A percentile compares a stretch with the other conserved stretches of the same genome.
Evolutionary conservation across 2,329 filamentous ascomycete genomes (phyloP).

Genomic region (Lachnellula cervina): DNA sequence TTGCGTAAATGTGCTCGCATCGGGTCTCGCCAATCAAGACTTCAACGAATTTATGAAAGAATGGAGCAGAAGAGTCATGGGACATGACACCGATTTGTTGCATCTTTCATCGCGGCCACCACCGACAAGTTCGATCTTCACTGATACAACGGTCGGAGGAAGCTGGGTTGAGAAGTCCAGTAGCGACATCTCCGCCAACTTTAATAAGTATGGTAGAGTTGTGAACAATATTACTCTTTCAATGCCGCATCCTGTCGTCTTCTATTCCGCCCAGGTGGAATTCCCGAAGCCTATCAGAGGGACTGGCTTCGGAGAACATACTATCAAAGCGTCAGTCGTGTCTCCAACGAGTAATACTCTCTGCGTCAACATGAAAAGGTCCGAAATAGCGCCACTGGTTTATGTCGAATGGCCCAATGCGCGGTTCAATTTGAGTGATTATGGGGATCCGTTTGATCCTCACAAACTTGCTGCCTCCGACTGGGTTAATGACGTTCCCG

Average conservation of each 20-base stretch:
- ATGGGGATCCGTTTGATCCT: too few species aligned
- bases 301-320: constrained; percentile 8
- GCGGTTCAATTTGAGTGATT: not conserved
- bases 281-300: constrained; percentile 1
- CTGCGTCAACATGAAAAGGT: constrained; percentile 8
- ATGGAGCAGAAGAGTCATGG: not conserved
- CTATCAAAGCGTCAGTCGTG: constrained; percentile 6
- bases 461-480: not conserved
- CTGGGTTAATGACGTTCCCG: not conserved
- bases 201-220: constrained; percentile 2
- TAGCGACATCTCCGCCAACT: constrained; percentile 2
- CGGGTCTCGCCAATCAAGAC: constrained; percentile 5
- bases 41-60: constrained; percentile 8
- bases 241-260: constrained; percentile 11
- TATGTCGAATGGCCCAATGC: constrained; percentile 8
- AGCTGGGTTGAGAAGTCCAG: constrained; percentile 2
- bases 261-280: not conserved
- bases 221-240: constrained; percentile 12
- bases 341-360: constrained; percentile 8
- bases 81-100: not conserved
- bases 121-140: constrained; percentile 6
- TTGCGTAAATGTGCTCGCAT: constrained; percentile 6
- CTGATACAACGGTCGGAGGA: not conserved
- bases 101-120: constrained; percentile 1
- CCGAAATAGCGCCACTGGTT: constrained; percentile 8